Evolutionary conservation across 2,329 filamentous ascomycete genomes (phyloP), one percentile per base, ranked within the genome.

Genomic region (Ophiostoma sp.): DNA sequence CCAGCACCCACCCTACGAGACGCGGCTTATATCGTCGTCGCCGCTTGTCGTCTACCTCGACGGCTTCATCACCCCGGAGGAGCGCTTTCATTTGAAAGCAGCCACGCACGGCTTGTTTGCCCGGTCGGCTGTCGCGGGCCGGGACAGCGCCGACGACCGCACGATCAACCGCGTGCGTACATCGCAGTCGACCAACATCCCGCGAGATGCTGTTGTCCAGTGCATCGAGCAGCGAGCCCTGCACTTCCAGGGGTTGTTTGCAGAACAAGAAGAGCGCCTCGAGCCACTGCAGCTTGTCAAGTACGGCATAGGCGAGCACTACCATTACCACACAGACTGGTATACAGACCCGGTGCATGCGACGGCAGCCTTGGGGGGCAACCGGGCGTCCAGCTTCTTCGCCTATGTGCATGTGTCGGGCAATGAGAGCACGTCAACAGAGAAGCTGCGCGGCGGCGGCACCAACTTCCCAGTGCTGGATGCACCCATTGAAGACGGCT

Each of bases 261-360:
- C 1, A 12, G 38, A 2, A 11, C 44, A 27, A 36, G 1, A 5
- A 40, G 36, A 3, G 11, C 76, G 81, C 68, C 76, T 83, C 9
- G 81, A 83, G 74, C 80, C 81, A 0, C 73, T 83, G 12, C 81
- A 83, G 73, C 78, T 83, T 4, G 81, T 83, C 67, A 79, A 78
- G 71, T 83, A 84, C 72, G 78, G 74, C 44, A 70, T 73, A 11
- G 79, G 79, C 14, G 79, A 81, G 72, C 79, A 77, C 68, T 83
- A 81, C 74, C 79, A 82, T 72, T 81, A 79, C 73, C 82, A 83
- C 75, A 82, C 80, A 4, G 82, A 84, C 75, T 83, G 82, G 82
- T 83, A 81, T 75, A 78, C 78, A 4, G 77, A 79, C 5, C 47
- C 74, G 2, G 67, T 68, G 7, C 77, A 80, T 62, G 76, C 78